Percentiles rank a stretch among this genome's conserved stretches.
Conservation (phyloP, 208 protist species). For the Wallacemonas sp. region DNA sequence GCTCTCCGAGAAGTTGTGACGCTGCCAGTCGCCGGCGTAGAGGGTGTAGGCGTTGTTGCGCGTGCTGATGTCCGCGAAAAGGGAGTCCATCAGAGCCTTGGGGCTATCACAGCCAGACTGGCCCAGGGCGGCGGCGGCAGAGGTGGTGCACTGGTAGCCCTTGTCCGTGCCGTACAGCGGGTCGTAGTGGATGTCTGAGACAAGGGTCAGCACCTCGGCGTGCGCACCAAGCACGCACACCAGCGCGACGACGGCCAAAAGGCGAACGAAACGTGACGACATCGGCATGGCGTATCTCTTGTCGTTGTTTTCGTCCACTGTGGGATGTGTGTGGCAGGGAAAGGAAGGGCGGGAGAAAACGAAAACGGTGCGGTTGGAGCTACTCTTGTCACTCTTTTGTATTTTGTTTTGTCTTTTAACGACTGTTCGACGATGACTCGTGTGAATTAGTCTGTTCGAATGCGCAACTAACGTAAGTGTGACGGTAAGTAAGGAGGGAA, state of each 20-base stretch:
- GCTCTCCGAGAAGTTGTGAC: slow-evolving; percentile 45
- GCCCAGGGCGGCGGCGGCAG: slow-evolving; percentile 28
- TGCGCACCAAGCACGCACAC: not conserved
- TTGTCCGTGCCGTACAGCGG: slow-evolving; percentile 53
- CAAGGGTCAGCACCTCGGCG: slow-evolving; percentile 36
- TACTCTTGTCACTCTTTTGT: too few relatives aligned
- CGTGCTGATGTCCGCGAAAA: slow-evolving; percentile 36
- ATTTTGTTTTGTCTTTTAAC: too few relatives aligned
- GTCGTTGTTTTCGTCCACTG: too few relatives aligned
- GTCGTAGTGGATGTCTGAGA: slow-evolving; percentile 87
- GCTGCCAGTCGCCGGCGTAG: slow-evolving; percentile 70
- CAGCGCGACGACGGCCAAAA: slow-evolving; percentile 7
- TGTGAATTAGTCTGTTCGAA: too few relatives aligned
- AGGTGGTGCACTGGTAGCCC: slow-evolving; percentile 37
- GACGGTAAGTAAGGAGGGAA: too few relatives aligned
- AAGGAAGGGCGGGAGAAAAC: too few relatives aligned
- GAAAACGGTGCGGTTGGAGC: too few relatives aligned
- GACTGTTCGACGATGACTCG: too few relatives aligned
- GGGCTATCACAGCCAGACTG: slow-evolving; percentile 58
- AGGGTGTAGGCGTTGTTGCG: slow-evolving; percentile 39
- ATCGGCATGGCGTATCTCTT: not conserved
- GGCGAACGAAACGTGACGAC: not conserved
- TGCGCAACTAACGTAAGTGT: too few relatives aligned
- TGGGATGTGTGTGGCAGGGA: too few relatives aligned
- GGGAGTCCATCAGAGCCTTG: slow-evolving; percentile 41